Conservation (phyloP, 2,329 filamentous ascomycete species). For the Ambrosiella beaveri region DNA sequence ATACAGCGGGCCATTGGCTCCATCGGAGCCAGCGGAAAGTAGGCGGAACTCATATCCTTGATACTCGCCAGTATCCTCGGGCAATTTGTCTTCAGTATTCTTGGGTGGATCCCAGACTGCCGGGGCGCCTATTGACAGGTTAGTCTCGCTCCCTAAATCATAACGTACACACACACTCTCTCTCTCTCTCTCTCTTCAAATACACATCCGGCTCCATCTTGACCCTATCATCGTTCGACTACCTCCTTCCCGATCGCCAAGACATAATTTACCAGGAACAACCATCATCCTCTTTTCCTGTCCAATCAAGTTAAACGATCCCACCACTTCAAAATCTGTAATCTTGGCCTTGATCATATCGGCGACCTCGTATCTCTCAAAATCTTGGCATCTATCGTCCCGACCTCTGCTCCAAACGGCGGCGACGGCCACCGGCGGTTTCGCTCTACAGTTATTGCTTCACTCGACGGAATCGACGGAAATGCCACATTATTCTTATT, state of each 20-base stretch:
- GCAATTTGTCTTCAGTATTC: neutral
- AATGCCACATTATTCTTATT: too few species aligned
- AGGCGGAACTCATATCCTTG: neutral
- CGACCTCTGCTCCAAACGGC: neutral
- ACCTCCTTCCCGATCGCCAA: too few species aligned
- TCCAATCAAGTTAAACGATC: neutral
- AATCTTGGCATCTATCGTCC: neutral
- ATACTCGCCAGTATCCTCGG: neutral
- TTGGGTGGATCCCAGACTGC: neutral
- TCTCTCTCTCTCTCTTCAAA: too few species aligned
- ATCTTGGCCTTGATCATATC: neutral
- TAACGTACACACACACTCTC: neutral
- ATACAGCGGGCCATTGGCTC: neutral
- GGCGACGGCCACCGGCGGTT: neutral
- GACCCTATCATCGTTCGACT: too few species aligned
- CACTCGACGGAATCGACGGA: too few species aligned
- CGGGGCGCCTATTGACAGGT: neutral
- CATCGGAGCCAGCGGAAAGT: neutral
- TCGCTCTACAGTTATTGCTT: neutral
- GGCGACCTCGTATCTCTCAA: neutral
- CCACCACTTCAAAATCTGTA: neutral
- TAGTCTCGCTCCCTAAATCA: neutral
- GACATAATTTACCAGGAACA: neutral
- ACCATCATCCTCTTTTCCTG: neutral
- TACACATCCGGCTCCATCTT: too few species aligned